These are phyloP conservation scores for Chlamydomonas sp. DNA, from an alignment of 139 green algal species.

Conservation along the genomic window DNA sequence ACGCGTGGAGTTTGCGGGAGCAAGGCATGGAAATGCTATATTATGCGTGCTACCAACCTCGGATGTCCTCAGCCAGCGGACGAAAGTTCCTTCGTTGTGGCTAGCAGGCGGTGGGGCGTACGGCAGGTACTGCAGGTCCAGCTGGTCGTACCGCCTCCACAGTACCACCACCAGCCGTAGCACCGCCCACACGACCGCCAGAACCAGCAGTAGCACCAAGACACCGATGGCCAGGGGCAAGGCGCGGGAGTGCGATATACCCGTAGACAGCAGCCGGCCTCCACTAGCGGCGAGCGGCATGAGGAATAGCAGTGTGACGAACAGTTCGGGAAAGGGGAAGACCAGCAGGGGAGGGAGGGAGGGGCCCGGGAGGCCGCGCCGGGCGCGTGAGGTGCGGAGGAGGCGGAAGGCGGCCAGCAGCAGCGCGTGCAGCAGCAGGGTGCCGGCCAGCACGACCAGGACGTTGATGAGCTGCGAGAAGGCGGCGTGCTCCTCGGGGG, in stretches of 20 bases:
- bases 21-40: too few species aligned
- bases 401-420: neutral
- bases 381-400: neutral
- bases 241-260: neutral
- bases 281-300: neutral
- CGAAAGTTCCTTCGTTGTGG: neutral
- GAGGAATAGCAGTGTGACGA: neutral
- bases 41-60: neutral
- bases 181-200: neutral
- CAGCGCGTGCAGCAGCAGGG: neutral
- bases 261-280: neutral
- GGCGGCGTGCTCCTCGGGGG: neutral
- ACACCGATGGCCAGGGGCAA: neutral
- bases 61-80: neutral
- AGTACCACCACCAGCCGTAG: neutral
- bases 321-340: conserved; percentile 21
- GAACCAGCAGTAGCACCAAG: neutral
- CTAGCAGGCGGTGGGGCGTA: neutral
- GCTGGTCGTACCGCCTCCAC: neutral
- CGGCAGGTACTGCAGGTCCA: conserved; percentile 3
- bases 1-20: too few species aligned
- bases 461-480: conserved; percentile 22
- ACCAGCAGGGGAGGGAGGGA: neutral
- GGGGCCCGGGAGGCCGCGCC: neutral
- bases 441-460: neutral